A percentile compares a stretch with the other conserved stretches of the same genome.
These are phyloP conservation scores for Iris macrosiphon DNA, from an alignment of 106 monocot species.

Conservation along the genomic window DNA sequence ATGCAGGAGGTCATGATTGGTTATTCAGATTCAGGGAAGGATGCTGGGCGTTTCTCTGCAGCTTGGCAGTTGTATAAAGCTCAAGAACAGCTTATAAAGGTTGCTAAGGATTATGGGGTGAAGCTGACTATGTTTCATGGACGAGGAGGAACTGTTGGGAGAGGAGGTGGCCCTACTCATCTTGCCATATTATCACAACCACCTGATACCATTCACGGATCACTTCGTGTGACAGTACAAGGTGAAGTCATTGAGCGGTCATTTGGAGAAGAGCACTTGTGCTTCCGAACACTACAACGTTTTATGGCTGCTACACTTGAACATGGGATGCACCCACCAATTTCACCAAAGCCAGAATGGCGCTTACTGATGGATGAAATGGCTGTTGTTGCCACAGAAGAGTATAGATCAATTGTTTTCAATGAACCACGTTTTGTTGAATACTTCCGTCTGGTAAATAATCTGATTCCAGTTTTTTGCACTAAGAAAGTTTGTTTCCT, in stretches of 20 bases:
- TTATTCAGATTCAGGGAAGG: constrained; percentile 92
- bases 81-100: constrained; percentile 78
- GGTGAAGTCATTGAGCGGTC: constrained; percentile 95
- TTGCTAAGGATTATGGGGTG: constrained; percentile 73
- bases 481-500: no score
- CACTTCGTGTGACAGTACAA: constrained; percentile 86
- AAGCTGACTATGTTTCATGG: constrained; percentile 99
- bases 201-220: constrained; percentile 75
- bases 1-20: constrained; percentile 99
- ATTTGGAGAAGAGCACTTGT: constrained; percentile 96
- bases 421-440: constrained; percentile 90
- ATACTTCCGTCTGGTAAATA: constrained; percentile 81
- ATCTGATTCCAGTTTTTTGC: no score
- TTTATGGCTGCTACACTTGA: constrained; percentile 92
- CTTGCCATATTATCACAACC: constrained; percentile 85
- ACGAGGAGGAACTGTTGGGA: constrained; percentile 86
- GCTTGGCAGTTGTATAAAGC: constrained; percentile 96
- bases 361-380: constrained; percentile 84
- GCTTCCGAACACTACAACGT: constrained; percentile 91
- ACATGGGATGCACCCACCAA: constrained; percentile 91
- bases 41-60: constrained; percentile 89
- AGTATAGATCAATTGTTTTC: constrained; percentile 90
- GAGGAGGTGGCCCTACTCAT: constrained; percentile 86
- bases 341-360: constrained; percentile 96
- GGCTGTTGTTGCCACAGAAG: constrained; percentile 77